Evolutionary conservation across 148 eudicot species (phyloP).

Genomic region (Suaeda aralocaspica): DNA sequence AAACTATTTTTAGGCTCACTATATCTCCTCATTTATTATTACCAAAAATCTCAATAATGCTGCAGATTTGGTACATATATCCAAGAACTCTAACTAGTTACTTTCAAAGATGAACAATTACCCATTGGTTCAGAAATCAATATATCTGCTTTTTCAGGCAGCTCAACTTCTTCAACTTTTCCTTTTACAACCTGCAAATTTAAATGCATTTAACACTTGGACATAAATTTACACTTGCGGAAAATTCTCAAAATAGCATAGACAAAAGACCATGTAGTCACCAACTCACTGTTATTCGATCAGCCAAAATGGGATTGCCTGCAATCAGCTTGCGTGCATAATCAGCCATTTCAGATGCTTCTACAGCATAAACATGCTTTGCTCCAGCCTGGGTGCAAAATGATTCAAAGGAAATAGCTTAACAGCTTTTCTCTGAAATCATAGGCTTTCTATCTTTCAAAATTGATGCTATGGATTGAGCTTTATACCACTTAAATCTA

Average conservation of each 20-base stretch:
- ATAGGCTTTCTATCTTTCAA: too few species aligned
- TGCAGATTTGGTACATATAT: not conserved
- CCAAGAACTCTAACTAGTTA: not conserved
- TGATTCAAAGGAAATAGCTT: not conserved
- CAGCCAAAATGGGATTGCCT: slow-evolving; percentile 73
- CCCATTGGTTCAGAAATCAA: slow-evolving; percentile 99
- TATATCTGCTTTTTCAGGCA: slow-evolving; percentile 96
- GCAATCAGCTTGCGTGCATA: slow-evolving; percentile 88
- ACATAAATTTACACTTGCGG: not conserved
- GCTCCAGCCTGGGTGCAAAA: slow-evolving; percentile 73
- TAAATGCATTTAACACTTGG: slow-evolving; percentile 14
- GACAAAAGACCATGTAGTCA: slow-evolving; percentile 20
- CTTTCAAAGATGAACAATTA: slow-evolving; percentile 25
- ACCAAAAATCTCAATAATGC: too few species aligned
- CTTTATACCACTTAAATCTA: too few species aligned
- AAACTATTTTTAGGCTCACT: too few species aligned
- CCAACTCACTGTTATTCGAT: slow-evolving; percentile 60
- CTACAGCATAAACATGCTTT: slow-evolving; percentile 96
- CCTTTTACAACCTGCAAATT: slow-evolving; percentile 77
- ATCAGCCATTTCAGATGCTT: slow-evolving; percentile 99
- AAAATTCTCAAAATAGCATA: not conserved
- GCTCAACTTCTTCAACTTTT: slow-evolving; percentile 88
- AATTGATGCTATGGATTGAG: too few species aligned
- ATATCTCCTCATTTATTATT: too few species aligned
- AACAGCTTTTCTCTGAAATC: not conserved